phyloP scores from a whole-genome alignment of 2,329 filamentous ascomycete genomes.

The Fusarium equiseti region DNA sequence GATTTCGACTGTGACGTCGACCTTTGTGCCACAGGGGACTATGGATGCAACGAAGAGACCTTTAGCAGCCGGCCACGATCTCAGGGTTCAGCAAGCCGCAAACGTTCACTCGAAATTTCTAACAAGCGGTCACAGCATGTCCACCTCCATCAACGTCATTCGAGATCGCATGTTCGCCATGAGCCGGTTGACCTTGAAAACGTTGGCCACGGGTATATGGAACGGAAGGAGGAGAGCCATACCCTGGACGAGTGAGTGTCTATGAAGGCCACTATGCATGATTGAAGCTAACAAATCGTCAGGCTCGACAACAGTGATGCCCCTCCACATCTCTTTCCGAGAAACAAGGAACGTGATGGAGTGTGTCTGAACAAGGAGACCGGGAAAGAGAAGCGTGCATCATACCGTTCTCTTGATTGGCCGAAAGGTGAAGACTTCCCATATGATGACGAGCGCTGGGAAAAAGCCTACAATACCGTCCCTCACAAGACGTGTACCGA shows the following conservation, averaged over 20 bases:
- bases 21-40: conserved; percentile 7
- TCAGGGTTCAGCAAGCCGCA: conserved; percentile 1
- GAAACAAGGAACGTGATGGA: neutral
- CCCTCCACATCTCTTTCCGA: neutral
- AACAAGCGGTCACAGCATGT: conserved; percentile 1
- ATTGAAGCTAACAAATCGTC: conserved; percentile 3
- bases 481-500: conserved; percentile 3
- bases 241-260: neutral
- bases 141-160: neutral
- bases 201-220: neutral
- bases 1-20: conserved; percentile 5
- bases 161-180: conserved; percentile 3
- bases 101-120: conserved; percentile 5
- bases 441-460: conserved; percentile 12
- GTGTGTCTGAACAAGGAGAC: neutral
- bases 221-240: conserved; percentile 3
- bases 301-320: conserved; percentile 5
- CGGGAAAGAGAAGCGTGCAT: neutral
- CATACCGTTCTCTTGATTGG: conserved; percentile 2
- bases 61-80: neutral
- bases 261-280: conserved; percentile 1
- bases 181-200: neutral
- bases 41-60: neutral
- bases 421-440: neutral
- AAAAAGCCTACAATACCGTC: conserved; percentile 8